These are phyloP conservation scores for Apiospora sp. DNA, from an alignment of 2,329 filamentous ascomycete species.

Conservation along the genomic window DNA sequence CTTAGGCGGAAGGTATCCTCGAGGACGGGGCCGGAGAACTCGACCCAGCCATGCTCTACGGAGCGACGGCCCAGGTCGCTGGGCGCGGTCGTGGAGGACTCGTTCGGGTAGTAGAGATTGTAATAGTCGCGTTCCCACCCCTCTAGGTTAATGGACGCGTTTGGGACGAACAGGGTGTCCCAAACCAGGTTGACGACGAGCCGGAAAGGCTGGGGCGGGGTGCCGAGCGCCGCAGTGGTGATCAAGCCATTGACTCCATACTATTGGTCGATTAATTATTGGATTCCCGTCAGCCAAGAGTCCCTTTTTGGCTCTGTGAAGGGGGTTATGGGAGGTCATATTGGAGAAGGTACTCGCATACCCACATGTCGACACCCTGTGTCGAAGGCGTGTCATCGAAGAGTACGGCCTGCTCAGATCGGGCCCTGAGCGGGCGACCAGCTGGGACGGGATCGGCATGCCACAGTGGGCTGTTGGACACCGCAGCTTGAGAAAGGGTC, in stretches of 20 bases:
- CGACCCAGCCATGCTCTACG: too few relatives aligned
- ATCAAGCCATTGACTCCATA: neutral
- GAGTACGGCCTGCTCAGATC: neutral
- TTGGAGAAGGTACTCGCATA: neutral
- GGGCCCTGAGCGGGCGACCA: neutral
- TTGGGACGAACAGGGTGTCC: neutral
- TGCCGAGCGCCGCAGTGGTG: too few relatives aligned
- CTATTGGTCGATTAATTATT: neutral
- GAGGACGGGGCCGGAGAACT: too few relatives aligned
- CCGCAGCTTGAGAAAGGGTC: neutral
- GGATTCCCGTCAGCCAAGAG: too few relatives aligned
- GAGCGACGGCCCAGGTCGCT: too few relatives aligned
- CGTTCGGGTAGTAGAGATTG: too few relatives aligned
- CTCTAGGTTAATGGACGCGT: neutral
- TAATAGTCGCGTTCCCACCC: too few relatives aligned
- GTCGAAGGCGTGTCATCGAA: neutral
- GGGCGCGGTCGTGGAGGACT: too few relatives aligned
- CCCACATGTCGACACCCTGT: neutral
- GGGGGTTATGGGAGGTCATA: neutral
- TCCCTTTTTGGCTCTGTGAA: too few relatives aligned
- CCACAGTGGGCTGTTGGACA: neutral
- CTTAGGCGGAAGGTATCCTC: too few relatives aligned
- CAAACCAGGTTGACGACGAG: neutral
- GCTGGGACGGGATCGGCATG: neutral
- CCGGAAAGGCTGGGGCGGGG: neutral